Evolutionary conservation across 2,329 filamentous ascomycete species (phyloP).

Genomic region (Xylariaceae sp.): DNA sequence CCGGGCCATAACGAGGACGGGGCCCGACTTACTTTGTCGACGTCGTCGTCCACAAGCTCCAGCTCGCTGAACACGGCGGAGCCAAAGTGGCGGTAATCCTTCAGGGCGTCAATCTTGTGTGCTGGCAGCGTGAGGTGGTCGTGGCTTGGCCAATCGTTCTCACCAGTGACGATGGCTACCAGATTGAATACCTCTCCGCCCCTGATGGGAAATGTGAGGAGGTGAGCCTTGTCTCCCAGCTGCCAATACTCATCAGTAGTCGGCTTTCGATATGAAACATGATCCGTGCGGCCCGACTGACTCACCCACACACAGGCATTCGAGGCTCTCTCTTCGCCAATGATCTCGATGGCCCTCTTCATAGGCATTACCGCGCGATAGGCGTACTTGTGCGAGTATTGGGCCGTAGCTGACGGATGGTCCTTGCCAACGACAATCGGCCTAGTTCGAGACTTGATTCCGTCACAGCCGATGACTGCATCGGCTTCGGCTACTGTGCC

Average conservation of each 20-base stretch:
- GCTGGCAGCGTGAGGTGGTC: slow-evolving; percentile 3
- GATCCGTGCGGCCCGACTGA: slow-evolving; percentile 41
- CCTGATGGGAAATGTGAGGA: slow-evolving; percentile 50
- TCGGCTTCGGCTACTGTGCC: slow-evolving; percentile 30
- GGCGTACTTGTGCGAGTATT: slow-evolving; percentile 26
- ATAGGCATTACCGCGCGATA: slow-evolving; percentile 47
- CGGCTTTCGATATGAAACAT: too few relatives aligned
- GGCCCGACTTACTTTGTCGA: slow-evolving; percentile 3
- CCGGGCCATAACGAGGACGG: too few relatives aligned
- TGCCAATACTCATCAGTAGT: too few relatives aligned
- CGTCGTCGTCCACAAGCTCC: slow-evolving; percentile 15
- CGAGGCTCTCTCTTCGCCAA: slow-evolving; percentile 34
- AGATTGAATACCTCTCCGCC: slow-evolving; percentile 3
- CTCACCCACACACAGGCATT: slow-evolving; percentile 10
- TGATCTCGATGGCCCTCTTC: slow-evolving; percentile 41
- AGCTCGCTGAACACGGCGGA: not conserved
- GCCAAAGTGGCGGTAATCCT: slow-evolving; percentile 2
- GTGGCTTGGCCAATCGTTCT: slow-evolving; percentile 2
- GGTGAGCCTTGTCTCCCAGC: slow-evolving; percentile 45
- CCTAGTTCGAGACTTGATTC: slow-evolving; percentile 53
- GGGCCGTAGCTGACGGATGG: slow-evolving; percentile 26
- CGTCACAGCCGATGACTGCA: slow-evolving; percentile 54
- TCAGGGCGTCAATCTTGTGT: slow-evolving; percentile 1
- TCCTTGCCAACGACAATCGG: slow-evolving; percentile 40
- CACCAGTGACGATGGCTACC: slow-evolving; percentile 3